Evolutionary conservation across 2,329 filamentous ascomycete species (phyloP), one percentile per base, ranked within the genome.

Genomic region (Pyrenophora teres): DNA sequence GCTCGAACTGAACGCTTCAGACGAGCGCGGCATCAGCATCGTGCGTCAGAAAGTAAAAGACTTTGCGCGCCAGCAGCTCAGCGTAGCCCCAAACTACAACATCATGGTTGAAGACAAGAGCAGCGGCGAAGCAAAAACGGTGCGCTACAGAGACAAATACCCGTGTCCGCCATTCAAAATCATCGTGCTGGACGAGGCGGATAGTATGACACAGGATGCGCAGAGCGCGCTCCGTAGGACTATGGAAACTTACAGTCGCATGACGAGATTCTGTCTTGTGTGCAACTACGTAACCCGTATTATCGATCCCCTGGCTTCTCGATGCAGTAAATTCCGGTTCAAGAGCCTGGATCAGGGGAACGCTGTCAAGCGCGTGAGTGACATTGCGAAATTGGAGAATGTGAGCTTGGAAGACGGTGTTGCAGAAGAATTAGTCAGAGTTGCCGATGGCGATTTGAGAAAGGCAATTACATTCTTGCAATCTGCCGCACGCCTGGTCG

Each of bases 231-330:
- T 99, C 50, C 83, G 94, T 60, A 84, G 95, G 47, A 99, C 94
- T 1, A 99, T 99, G 94, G 94, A 99, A 78, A 96, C 92, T 39
- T 97, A 97, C 76, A 90, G 85, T 74, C 92, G 92, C 68, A 97
- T 97, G 76, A 99, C 94, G 2, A 84, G 94, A 12, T 99, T 99
- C 75, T 97, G 94, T 71, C 81, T 99, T 36, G 93, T 97, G 52
- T 99, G 95, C 78, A 99, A 99, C 77, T 99, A 99, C 68, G 94
- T 99, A 39, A 97, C 94, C 3, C 83, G 94, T 52, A 99, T 99
- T 71, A 99, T 99, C 67, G 94, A 99, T 71, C 95, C 94, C 6
- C 78, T 99, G 18, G 94, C 94, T 1, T 92, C 87, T 72, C 84
- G 94, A 64, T 99, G 94, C 78, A 92, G 87, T 75, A 99, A 99